Conservation (phyloP, 495 filamentous ascomycete species). For the Bombardia bombarda region DNA sequence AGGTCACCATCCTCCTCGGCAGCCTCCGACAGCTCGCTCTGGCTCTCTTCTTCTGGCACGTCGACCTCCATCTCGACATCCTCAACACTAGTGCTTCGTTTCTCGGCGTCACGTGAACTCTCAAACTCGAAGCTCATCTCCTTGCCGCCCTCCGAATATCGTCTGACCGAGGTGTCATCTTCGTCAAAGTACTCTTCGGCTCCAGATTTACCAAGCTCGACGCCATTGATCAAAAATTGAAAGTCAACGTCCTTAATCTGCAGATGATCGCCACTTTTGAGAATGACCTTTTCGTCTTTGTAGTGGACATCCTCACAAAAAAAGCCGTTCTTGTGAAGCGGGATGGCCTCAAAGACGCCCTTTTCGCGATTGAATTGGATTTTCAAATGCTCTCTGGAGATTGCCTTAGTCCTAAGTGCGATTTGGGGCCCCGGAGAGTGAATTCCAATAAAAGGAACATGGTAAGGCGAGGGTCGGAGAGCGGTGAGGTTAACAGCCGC, state of each 20-base stretch:
- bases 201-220: conserved; percentile 58
- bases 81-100: conserved; percentile 45
- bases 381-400: conserved; percentile 78
- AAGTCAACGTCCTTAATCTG: conserved; percentile 75
- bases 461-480: conserved; percentile 49
- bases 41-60: conserved; percentile 12
- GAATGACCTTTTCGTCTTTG: conserved; percentile 51
- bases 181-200: conserved; percentile 44
- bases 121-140: conserved; percentile 61
- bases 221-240: conserved; percentile 65
- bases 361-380: conserved; percentile 73
- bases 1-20: conserved; percentile 16
- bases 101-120: conserved; percentile 45
- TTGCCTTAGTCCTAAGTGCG: conserved; percentile 56
- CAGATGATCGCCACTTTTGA: conserved; percentile 66
- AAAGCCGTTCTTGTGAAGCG: conserved; percentile 78
- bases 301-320: conserved; percentile 72
- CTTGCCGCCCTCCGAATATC: conserved; percentile 46
- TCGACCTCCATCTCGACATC: conserved; percentile 15
- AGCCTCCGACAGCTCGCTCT: conserved; percentile 23
- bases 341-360: conserved; percentile 68
- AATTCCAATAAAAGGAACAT: conserved; percentile 71
- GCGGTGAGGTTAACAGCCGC: conserved; percentile 42
- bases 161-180: conserved; percentile 25
- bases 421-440: conserved; percentile 60